Conservation (phyloP, 495 filamentous ascomycete species). For the Neurospora sp. region DNA sequence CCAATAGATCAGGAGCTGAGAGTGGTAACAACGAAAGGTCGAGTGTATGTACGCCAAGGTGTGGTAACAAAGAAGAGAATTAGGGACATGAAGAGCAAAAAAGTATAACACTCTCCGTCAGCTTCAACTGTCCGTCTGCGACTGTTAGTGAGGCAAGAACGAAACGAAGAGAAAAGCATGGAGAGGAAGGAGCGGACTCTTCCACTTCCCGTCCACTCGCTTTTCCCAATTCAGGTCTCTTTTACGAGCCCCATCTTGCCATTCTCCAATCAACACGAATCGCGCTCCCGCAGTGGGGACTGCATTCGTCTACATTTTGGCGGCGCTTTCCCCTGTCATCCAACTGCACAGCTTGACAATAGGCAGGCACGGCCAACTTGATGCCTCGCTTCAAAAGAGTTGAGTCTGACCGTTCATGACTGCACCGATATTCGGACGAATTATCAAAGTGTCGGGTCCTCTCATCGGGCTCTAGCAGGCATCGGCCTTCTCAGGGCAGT, state of each 20-base stretch:
- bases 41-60: not conserved
- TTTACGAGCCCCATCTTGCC: not conserved
- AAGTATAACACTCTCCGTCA: not conserved
- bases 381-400: not conserved
- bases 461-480: not conserved
- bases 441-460: not conserved
- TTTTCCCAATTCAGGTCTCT: not conserved
- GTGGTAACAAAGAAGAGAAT: not conserved
- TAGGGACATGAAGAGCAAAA: not conserved
- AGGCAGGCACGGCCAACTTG: not conserved
- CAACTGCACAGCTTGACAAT: not conserved
- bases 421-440: not conserved
- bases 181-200: not conserved
- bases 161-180: not conserved
- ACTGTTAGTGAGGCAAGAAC: not conserved
- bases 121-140: not conserved
- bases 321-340: not conserved
- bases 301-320: not conserved
- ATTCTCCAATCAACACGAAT: not conserved
- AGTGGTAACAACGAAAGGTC: not conserved
- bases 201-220: not conserved
- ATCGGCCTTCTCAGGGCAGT: too few relatives aligned
- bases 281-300: not conserved
- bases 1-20: not conserved
- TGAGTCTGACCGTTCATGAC: not conserved